These are phyloP conservation scores for Colletotrichum cuscutae DNA, from an alignment of 2,329 filamentous ascomycete species.

Conservation along the genomic window DNA sequence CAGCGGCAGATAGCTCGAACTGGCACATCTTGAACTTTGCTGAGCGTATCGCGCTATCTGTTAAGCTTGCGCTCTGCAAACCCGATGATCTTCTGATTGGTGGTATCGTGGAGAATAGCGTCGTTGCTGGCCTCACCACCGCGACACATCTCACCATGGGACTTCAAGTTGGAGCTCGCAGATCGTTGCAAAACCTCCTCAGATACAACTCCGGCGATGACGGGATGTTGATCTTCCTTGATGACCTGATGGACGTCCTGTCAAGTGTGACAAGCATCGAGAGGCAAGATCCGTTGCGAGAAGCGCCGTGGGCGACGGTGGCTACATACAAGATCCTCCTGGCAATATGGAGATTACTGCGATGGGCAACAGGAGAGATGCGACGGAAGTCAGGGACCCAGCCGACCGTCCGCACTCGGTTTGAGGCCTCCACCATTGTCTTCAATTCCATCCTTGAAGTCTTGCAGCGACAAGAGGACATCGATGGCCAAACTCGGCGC, in stretches of 20 bases:
- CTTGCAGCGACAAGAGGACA: constrained; percentile 5
- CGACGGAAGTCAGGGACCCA: constrained; percentile 35
- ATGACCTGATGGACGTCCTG: constrained; percentile 39
- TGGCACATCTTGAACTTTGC: constrained; percentile 42
- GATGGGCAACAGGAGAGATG: constrained; percentile 41
- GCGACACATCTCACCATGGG: constrained; percentile 43
- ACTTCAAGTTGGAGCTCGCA: constrained; percentile 39
- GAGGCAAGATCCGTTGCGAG: constrained; percentile 33
- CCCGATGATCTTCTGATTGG: constrained; percentile 47
- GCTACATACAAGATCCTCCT: constrained; percentile 42
- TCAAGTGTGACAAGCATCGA: constrained; percentile 29
- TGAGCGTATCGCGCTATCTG: constrained; percentile 40
- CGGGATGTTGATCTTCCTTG: constrained; percentile 41
- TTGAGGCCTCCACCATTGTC: constrained; percentile 39
- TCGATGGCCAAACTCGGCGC: not conserved
- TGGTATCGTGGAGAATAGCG: constrained; percentile 46
- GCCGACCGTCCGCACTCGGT: constrained; percentile 35
- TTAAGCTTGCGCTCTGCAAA: constrained; percentile 44
- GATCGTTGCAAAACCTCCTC: constrained; percentile 40
- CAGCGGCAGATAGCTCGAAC: constrained; percentile 22
- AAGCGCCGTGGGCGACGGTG: constrained; percentile 45
- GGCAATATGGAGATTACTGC: constrained; percentile 43
- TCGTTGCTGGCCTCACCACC: constrained; percentile 44
- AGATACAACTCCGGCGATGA: constrained; percentile 40
- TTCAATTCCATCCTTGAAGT: constrained; percentile 41